Evolutionary conservation across 345 rosid genomes (phyloP), one percentile per base, ranked within the genome.

Genomic region (Citropsis articulata): DNA sequence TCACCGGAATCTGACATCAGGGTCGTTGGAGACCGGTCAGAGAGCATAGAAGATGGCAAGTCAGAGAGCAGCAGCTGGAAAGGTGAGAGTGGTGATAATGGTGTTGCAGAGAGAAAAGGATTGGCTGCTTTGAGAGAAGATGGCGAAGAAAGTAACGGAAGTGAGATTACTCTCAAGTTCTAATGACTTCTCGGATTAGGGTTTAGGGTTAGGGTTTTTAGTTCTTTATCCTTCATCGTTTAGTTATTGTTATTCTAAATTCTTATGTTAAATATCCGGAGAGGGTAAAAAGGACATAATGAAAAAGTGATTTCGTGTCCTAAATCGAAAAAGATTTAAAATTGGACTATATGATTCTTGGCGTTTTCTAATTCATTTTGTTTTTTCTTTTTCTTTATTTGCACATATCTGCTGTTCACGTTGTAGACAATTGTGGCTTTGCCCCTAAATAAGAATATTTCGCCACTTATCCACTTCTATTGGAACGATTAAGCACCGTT

Each of bases 121-220:
- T 78, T 89, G 78, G 88, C 90, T 68, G 89, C 94, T 13, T 71
- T 91, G 60, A 89, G 91, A 56, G 97, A 91, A 66, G 97, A 94
- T 18, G 86, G 90, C 9, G 98, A 90, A 42, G 93, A 89, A 77
- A 88, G 93, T 78, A 91, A 96, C 66, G 98, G 93, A 63, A 94
- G 97, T 75, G 97, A 92, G 85, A 94, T 92, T 78, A 89, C 94
- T 71, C 98, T 96, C 85, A 94, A 92, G 79, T 91, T 94, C 88
- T 90, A 84, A 24, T 77, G 0, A 9, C 69, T 56, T 71, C 27
- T 61, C 48, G 64, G 55, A 16, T 62, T 87, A 86, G 89, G 71
- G 77, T 42, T 66, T 81, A 60, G 53, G 72, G 64, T 50, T 82
- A 31, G 80, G 64, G 62, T 7, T 24, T 61, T 42, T 21, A 42